Base-by-base conservation (phyloP, 2,329 filamentous ascomycete species). In the Calonectria montana region DNA sequence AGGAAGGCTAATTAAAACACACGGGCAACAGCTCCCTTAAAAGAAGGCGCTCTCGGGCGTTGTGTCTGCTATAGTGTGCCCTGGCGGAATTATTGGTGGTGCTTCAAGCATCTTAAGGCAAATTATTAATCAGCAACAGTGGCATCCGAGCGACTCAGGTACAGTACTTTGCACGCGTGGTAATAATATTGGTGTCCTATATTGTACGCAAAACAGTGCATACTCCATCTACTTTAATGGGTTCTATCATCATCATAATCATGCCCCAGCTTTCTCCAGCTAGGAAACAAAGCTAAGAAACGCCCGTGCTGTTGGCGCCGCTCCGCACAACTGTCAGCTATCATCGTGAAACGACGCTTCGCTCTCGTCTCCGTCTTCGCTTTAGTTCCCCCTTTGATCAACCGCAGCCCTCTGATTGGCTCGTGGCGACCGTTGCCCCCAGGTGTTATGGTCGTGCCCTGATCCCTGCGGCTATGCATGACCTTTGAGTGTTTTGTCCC, bases 391-490 rank as follows among this genome's bases (percentile, higher is more conserved):
- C 68, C 69, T 72, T 74, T 70, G 66, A 75, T 74, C 72, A 59
- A 43, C 43, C 45, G 37, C 65, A 41, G 61, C 37, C 61, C 47
- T 70, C 16, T 70, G 66, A 74, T 74, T 74, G 72, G 71, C 64
- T 69, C 65, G 68, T 62, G 68, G 55, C 37, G 64, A 59, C 64
- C 65, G 31, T 29, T 75, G 45, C 70, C 64, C 71, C 47, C 41
- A 63, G 66, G 68, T 50, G 70, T 70, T 43, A 69, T 64, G 74
- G 55, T 65, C 76, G 47, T 50, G 47, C 21, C 61, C 48, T 77
- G 77, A 75, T 78, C 77, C 74, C 78, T 76, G 77, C 77, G 72
- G 72, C 66, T 47, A 21, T 75, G 75, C 76, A 78, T 79, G 77
- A 76, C 65, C 70, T 75, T 57, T 75, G 67, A 25, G 53, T 67